Percentiles rank a stretch among this genome's conserved stretches.
Conservation (phyloP, 2,329 filamentous ascomycete genomes). For the Ophiognomonia clavigignenti-juglandacearum region DNA sequence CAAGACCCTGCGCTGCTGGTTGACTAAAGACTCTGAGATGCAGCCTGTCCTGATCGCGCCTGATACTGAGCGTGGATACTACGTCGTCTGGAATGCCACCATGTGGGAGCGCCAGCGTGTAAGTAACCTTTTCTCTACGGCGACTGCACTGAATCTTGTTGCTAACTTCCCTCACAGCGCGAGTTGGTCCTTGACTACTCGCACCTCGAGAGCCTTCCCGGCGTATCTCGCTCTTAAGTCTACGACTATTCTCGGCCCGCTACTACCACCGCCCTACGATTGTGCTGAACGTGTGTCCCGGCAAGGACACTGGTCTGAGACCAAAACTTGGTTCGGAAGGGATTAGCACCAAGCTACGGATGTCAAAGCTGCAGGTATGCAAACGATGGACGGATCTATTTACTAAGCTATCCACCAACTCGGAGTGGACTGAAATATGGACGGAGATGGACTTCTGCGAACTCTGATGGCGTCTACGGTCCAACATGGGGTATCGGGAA, state of each 20-base stretch:
- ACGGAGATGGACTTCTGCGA: not conserved
- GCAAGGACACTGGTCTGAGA: too few relatives aligned
- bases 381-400: too few relatives aligned
- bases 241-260: too few relatives aligned
- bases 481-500: not conserved
- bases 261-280: too few relatives aligned
- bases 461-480: slow-evolving; percentile 1
- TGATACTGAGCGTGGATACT: slow-evolving; percentile 59
- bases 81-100: slow-evolving; percentile 61
- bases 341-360: too few relatives aligned
- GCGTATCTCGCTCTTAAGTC: slow-evolving; percentile 10
- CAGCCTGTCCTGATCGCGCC: slow-evolving; percentile 54
- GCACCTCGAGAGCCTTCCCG: slow-evolving; percentile 49
- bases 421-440: not conserved
- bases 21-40: slow-evolving; percentile 65
- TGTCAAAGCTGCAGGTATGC: too few relatives aligned
- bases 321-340: too few relatives aligned
- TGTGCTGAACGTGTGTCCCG: too few relatives aligned
- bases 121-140: slow-evolving; percentile 26
- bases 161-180: slow-evolving; percentile 35
- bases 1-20: slow-evolving; percentile 61
- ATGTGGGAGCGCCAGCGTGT: slow-evolving; percentile 61
- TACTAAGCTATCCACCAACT: too few relatives aligned
- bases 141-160: not conserved
- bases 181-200: slow-evolving; percentile 58